Conservation (phyloP, 2,329 filamentous ascomycete species). For the Beauveria medogensis region DNA sequence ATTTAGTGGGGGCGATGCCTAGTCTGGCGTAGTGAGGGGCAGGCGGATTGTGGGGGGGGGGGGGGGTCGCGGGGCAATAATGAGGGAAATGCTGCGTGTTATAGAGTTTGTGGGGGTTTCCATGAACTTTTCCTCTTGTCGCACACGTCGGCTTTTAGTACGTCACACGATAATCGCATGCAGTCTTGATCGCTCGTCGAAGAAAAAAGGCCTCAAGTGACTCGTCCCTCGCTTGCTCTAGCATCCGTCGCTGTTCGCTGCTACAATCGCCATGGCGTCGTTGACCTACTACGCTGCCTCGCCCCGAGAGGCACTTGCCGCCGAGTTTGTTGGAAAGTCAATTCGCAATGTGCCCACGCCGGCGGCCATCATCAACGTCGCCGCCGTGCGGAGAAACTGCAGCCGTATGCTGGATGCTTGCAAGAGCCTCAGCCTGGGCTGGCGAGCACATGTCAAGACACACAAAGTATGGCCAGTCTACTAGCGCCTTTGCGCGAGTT, state of each 20-base stretch:
- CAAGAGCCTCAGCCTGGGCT: constrained; percentile 50
- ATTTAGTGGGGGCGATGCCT: background rate
- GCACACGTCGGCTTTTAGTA: background rate
- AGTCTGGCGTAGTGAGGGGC: background rate
- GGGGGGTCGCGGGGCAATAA: background rate
- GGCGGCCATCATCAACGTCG: constrained; percentile 59
- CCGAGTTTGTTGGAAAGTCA: constrained; percentile 43
- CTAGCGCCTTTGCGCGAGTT: background rate
- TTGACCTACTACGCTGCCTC: constrained; percentile 18
- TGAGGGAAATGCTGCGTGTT: background rate
- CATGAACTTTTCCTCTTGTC: background rate
- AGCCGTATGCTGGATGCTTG: constrained; percentile 60
- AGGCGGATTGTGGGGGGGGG: background rate
- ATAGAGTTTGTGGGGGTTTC: background rate
- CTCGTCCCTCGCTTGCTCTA: background rate
- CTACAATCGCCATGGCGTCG: constrained; percentile 14
- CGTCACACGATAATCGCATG: background rate
- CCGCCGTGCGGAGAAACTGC: constrained; percentile 61
- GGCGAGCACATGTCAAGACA: constrained; percentile 74
- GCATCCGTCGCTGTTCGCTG: background rate
- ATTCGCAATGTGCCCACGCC: constrained; percentile 57
- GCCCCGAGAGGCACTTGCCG: constrained; percentile 17
- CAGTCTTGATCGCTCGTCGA: background rate
- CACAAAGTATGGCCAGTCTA: constrained; percentile 53
- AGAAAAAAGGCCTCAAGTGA: background rate